Conservation (phyloP, 805 yeast genomes). For the Kluyveromyces aestuarii region DNA sequence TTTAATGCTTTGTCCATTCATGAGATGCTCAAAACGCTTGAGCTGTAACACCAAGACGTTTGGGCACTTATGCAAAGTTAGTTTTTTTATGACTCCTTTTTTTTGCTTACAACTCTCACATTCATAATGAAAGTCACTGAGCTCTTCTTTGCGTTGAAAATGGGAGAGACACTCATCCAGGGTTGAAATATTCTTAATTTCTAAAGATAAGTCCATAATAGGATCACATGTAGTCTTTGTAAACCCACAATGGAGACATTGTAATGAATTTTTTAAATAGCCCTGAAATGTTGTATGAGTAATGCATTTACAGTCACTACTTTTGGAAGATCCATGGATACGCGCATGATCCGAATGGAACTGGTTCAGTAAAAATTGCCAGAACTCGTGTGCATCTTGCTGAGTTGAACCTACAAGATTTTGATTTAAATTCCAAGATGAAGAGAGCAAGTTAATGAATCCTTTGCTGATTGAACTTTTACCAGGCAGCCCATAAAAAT, state of each 20-base stretch:
- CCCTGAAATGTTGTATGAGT: constrained; percentile 82
- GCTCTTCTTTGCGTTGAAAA: constrained; percentile 68
- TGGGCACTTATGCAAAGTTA: constrained; percentile 61
- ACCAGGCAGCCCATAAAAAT: constrained; percentile 52
- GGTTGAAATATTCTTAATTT: constrained; percentile 40
- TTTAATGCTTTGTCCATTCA: constrained; percentile 45
- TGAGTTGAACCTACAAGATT: constrained; percentile 91
- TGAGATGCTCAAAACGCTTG: constrained; percentile 48
- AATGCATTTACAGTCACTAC: constrained; percentile 55
- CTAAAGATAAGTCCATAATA: constrained; percentile 79
- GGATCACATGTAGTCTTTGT: constrained; percentile 75
- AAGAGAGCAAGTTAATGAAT: constrained; percentile 66
- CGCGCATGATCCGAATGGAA: constrained; percentile 42
- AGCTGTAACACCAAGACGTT: constrained; percentile 76
- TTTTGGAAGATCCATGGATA: constrained; percentile 6
- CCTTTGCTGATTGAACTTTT: constrained; percentile 33
- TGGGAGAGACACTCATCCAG: constrained; percentile 61
- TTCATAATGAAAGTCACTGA: constrained; percentile 58
- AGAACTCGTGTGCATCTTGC: constrained; percentile 97
- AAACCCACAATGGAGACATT: constrained; percentile 59
- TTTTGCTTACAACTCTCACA: constrained; percentile 58
- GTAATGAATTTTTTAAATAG: constrained; percentile 67
- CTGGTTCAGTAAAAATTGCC: constrained; percentile 85
- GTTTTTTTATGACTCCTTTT: constrained; percentile 63
- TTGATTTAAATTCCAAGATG: constrained; percentile 80